Conservation (phyloP, 768 basidiomycete species). For the Punctularia strigosozonata region DNA sequence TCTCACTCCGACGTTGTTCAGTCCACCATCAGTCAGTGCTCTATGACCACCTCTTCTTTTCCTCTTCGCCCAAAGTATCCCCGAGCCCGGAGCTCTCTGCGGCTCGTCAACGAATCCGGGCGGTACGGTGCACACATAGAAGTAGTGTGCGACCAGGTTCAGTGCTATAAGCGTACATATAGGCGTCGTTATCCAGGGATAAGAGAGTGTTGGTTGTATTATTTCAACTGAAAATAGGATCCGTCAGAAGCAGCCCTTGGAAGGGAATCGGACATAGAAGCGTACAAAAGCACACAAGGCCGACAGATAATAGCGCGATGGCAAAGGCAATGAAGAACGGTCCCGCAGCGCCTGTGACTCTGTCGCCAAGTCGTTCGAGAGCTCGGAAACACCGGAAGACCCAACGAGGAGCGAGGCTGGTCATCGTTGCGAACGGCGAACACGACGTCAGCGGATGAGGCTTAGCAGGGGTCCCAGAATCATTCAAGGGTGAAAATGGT, state of each 20-base stretch:
- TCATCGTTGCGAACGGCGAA: no score
- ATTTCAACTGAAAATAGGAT: constrained; percentile 53
- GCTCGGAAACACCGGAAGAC: constrained; percentile 53
- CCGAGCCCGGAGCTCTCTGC: constrained; percentile 24
- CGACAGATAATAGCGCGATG: constrained; percentile 52
- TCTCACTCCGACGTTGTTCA: no score
- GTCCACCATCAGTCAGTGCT: constrained; percentile 20
- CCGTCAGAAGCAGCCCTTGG: background rate
- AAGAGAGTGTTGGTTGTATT: constrained; percentile 38
- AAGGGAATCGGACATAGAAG: background rate
- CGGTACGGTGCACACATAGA: constrained; percentile 62
- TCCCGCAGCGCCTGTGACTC: constrained; percentile 81
- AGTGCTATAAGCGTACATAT: constrained; percentile 62
- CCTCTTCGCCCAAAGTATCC: constrained; percentile 47
- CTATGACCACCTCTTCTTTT: constrained; percentile 16
- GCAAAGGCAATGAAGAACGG: constrained; percentile 86
- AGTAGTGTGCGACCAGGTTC: constrained; percentile 80
- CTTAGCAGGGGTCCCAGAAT: no score
- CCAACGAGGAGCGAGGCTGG: no score
- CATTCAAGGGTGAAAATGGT: no score
- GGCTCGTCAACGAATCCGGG: constrained; percentile 75
- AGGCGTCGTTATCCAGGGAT: constrained; percentile 24
- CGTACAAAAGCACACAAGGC: constrained; percentile 71
- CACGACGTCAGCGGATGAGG: no score
- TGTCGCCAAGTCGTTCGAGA: constrained; percentile 66